Evolutionary conservation across 83 land plant species (phyloP).

Genomic region (Picea abies): DNA sequence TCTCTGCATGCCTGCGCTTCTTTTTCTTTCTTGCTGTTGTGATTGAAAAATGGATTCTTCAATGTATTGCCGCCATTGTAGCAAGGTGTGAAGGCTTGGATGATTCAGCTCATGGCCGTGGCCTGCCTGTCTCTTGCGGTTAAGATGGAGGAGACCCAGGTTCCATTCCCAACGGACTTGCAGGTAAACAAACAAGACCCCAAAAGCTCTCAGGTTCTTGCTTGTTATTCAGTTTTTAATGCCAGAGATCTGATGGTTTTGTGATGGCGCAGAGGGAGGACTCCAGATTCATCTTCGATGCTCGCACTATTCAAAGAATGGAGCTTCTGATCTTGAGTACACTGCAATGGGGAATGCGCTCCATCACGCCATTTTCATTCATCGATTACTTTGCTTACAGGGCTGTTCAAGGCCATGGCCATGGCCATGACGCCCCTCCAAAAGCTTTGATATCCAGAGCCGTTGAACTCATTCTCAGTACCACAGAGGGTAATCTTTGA

Average conservation of each 20-base stretch:
- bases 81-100: slow-evolving; percentile 52
- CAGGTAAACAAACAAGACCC: slow-evolving; percentile 26
- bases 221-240: neutral
- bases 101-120: slow-evolving; percentile 34
- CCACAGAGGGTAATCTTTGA: slow-evolving; percentile 34
- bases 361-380: slow-evolving; percentile 65
- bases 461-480: slow-evolving; percentile 33
- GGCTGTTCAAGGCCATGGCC: neutral
- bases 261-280: slow-evolving; percentile 17
- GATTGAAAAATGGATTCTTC: slow-evolving; percentile 1
- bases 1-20: slow-evolving; percentile 5
- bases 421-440: neutral
- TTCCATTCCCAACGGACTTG: slow-evolving; percentile 37
- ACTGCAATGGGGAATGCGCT: slow-evolving; percentile 61
- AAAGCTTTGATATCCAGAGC: slow-evolving; percentile 38
- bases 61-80: slow-evolving; percentile 10
- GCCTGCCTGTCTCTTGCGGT: slow-evolving; percentile 60
- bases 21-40: neutral
- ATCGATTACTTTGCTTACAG: slow-evolving; percentile 38
- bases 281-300: slow-evolving; percentile 53
- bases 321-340: slow-evolving; percentile 63
- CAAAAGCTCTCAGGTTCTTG: neutral
- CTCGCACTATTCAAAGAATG: slow-evolving; percentile 58
- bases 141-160: slow-evolving; percentile 43
- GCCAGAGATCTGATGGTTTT: neutral